These are phyloP conservation scores for Maudiozyma barnettii DNA, from an alignment of 805 yeast genomes.

Conservation along the genomic window DNA sequence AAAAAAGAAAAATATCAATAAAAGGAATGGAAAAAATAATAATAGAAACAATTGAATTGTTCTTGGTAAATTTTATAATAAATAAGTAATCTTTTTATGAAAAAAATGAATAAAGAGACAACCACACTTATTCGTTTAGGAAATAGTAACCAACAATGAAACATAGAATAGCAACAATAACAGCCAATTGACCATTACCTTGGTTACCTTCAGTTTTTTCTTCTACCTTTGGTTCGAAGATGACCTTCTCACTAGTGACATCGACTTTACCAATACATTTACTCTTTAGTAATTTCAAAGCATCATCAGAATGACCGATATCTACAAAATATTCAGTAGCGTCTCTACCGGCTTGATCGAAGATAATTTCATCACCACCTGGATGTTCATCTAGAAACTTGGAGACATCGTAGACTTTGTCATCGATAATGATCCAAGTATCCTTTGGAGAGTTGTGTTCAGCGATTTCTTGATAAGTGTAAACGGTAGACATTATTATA, in stretches of 20 bases:
- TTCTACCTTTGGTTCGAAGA: constrained; percentile 15
- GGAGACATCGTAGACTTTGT: constrained; percentile 79
- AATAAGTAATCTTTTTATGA: not conserved
- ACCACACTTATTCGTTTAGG: constrained; percentile 13
- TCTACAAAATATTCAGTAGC: constrained; percentile 79
- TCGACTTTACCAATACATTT: constrained; percentile 74
- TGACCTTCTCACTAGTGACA: constrained; percentile 39
- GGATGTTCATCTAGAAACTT: constrained; percentile 46
- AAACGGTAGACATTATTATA: constrained; percentile 38
- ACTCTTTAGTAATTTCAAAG: constrained; percentile 62
- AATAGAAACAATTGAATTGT: no score
- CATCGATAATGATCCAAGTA: constrained; percentile 77
- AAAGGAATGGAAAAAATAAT: no score
- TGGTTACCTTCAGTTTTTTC: constrained; percentile 47
- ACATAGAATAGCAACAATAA: constrained; percentile 56
- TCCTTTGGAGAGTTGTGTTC: constrained; percentile 67
- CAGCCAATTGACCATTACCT: constrained; percentile 66
- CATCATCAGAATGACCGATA: constrained; percentile 97
- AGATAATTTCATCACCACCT: constrained; percentile 76
- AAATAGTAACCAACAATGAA: constrained; percentile 23
- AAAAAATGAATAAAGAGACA: not conserved
- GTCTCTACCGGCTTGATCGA: constrained; percentile 74
- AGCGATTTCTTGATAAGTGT: constrained; percentile 58
- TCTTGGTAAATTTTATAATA: no score
- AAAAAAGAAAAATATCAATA: no score